These are phyloP conservation scores for Yamadazyma dendronema DNA, from an alignment of 1,139 yeast species.

Conservation along the genomic window DNA sequence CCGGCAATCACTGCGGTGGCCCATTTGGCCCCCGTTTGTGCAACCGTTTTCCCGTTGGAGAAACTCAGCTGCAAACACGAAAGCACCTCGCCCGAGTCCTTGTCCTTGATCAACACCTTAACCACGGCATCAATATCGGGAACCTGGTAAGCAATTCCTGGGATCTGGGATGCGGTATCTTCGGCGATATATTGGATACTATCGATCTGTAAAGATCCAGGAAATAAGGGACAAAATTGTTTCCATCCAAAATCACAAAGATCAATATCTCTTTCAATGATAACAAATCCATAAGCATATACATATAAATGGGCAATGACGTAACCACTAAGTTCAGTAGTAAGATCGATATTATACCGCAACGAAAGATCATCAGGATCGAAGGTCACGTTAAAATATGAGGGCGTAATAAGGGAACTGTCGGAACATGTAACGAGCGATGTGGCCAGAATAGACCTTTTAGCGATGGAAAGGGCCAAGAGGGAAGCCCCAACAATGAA, in stretches of 20 bases:
- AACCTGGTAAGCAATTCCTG: slow-evolving; percentile 70
- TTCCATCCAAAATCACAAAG: slow-evolving; percentile 67
- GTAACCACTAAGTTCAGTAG: slow-evolving; percentile 58
- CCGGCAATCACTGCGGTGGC: slow-evolving; percentile 82
- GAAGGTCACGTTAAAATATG: slow-evolving; percentile 64
- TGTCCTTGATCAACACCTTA: slow-evolving; percentile 45
- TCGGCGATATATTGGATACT: slow-evolving; percentile 57
- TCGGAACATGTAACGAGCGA: slow-evolving; percentile 78
- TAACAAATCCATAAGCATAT: slow-evolving; percentile 71
- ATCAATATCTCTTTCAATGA: slow-evolving; percentile 53
- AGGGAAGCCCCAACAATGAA: slow-evolving; percentile 6
- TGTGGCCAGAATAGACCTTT: slow-evolving; percentile 52
- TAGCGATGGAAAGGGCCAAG: slow-evolving; percentile 17
- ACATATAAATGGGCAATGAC: slow-evolving; percentile 61
- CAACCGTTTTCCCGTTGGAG: slow-evolving; percentile 70
- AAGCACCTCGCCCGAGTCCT: slow-evolving; percentile 38
- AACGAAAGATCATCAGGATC: slow-evolving; percentile 64
- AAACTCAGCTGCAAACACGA: slow-evolving; percentile 73
- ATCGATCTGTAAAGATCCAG: slow-evolving; percentile 68
- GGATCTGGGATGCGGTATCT: slow-evolving; percentile 49
- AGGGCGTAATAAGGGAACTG: slow-evolving; percentile 60
- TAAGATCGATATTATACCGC: slow-evolving; percentile 58
- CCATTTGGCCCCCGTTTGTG: slow-evolving; percentile 80
- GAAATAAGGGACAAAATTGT: slow-evolving; percentile 75
- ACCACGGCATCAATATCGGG: slow-evolving; percentile 80